phyloP scores from a whole-genome alignment of 2,329 filamentous ascomycete genomes.

The Blumeriella jaapii region DNA sequence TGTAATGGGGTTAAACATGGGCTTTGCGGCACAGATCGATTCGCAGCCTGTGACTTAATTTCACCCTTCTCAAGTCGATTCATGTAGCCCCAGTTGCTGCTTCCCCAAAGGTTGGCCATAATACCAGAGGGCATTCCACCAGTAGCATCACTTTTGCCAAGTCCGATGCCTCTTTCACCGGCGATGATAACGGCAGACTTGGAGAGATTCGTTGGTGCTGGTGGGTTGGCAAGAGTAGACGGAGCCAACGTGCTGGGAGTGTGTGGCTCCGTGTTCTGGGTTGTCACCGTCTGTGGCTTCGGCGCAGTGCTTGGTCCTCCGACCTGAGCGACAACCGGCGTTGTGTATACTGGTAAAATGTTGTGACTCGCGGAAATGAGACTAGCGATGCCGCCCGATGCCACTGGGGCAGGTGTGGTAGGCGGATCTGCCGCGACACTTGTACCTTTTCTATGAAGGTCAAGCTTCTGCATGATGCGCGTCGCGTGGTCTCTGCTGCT shows the following conservation, averaged over 20 bases:
- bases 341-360: conserved; percentile 54
- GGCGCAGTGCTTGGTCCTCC: conserved; percentile 19
- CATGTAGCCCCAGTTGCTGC: conserved; percentile 64
- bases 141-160: conserved; percentile 48
- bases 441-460: conserved; percentile 71
- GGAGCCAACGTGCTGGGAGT: conserved; percentile 62
- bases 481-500: conserved; percentile 70
- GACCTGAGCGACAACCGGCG: conserved; percentile 23
- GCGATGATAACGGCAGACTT: conserved; percentile 73
- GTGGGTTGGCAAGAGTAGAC: conserved; percentile 69
- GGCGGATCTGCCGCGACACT: conserved; percentile 31
- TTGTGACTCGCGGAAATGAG: conserved; percentile 78
- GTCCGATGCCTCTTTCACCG: conserved; percentile 58
- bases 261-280: conserved; percentile 33
- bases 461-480: conserved; percentile 85
- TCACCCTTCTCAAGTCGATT: conserved; percentile 48
- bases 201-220: conserved; percentile 75
- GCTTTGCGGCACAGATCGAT: conserved; percentile 18
- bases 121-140: conserved; percentile 72
- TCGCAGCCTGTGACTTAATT: conserved; percentile 23
- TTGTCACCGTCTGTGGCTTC: conserved; percentile 28
- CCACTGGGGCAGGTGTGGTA: conserved; percentile 31
- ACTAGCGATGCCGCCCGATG: conserved; percentile 62
- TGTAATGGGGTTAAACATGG: conserved; percentile 20
- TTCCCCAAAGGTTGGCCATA: conserved; percentile 91